Evolutionary conservation across 108 stramenopile species (phyloP).

Genomic region (Fistulifera pelliculosa): DNA sequence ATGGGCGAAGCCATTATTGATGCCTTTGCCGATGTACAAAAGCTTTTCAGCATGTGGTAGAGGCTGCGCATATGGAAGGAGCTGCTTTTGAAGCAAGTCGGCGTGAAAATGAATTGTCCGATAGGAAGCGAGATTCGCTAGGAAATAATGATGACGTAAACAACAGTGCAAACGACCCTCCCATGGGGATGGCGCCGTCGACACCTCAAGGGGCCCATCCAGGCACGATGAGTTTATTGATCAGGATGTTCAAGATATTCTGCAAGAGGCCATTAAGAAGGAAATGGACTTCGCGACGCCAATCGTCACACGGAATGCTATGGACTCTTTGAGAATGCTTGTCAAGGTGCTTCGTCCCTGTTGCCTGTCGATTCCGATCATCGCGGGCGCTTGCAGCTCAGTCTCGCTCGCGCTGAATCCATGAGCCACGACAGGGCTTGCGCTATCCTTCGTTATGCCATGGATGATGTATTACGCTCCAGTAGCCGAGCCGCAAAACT

Average conservation of each 20-base stretch:
- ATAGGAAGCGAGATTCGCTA: slow-evolving; percentile 9
- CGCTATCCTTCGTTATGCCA: slow-evolving; percentile 78
- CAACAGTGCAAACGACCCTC: background rate
- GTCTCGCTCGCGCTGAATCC: slow-evolving; percentile 57
- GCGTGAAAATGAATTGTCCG: slow-evolving; percentile 52
- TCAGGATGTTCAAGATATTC: slow-evolving; percentile 77
- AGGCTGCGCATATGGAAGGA: slow-evolving; percentile 88
- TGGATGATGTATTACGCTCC: slow-evolving; percentile 78
- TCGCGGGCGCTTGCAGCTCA: slow-evolving; percentile 70
- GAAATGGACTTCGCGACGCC: slow-evolving; percentile 29
- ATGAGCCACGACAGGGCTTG: slow-evolving; percentile 71
- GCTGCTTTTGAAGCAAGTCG: slow-evolving; percentile 71
- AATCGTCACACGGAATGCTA: slow-evolving; percentile 47
- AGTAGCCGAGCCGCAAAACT: slow-evolving; percentile 41
- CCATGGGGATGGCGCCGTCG: background rate
- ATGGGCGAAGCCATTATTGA: slow-evolving; percentile 86
- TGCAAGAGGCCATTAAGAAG: slow-evolving; percentile 61
- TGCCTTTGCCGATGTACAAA: slow-evolving; percentile 80
- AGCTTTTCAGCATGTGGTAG: slow-evolving; percentile 85
- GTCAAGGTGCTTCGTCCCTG: slow-evolving; percentile 57
- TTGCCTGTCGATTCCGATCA: slow-evolving; percentile 87
- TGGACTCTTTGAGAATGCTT: slow-evolving; percentile 59
- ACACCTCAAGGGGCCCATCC: slow-evolving; percentile 12
- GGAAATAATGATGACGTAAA: background rate
- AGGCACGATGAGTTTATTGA: slow-evolving; percentile 79